These are phyloP conservation scores for Leccinum angustisporum DNA, from an alignment of 1,284 basidiomycete species.

Conservation along the genomic window DNA sequence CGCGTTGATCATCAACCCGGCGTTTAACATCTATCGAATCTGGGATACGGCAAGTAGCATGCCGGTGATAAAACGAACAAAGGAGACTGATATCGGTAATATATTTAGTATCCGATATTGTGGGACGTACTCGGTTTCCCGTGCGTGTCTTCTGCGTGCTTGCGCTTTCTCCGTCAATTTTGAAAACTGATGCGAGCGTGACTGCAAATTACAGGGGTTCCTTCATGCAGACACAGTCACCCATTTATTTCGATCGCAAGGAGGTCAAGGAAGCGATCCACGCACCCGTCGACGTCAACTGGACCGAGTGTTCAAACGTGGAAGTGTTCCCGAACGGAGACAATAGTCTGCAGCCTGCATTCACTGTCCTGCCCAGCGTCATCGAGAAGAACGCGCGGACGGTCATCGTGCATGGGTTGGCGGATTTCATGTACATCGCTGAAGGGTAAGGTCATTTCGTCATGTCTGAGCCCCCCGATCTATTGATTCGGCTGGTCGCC, in stretches of 20 bases:
- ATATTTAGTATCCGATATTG: conserved; percentile 35
- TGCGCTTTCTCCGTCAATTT: not conserved
- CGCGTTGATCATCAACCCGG: conserved; percentile 64
- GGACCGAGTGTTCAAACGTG: conserved; percentile 62
- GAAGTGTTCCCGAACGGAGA: conserved; percentile 65
- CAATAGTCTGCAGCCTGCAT: conserved; percentile 56
- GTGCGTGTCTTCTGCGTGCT: not conserved
- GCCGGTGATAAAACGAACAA: not conserved
- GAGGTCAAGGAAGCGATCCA: conserved; percentile 68
- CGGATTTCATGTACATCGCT: conserved; percentile 69
- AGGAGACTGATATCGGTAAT: not conserved
- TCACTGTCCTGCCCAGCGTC: conserved; percentile 67
- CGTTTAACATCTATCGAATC: conserved; percentile 74
- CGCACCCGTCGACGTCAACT: conserved; percentile 59
- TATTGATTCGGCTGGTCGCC: not conserved
- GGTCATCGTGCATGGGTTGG: conserved; percentile 71
- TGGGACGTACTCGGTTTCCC: not conserved
- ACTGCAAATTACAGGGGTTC: not conserved
- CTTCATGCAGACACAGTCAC: not conserved
- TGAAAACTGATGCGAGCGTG: not conserved
- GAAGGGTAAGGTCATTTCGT: conserved; percentile 55
- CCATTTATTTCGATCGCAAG: not conserved
- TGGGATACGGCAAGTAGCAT: conserved; percentile 55
- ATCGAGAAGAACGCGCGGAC: conserved; percentile 73
- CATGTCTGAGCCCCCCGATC: not conserved